Evolutionary conservation across 352 stramenopile species (phyloP).

Genomic region (Thraustochytrium striatum): DNA sequence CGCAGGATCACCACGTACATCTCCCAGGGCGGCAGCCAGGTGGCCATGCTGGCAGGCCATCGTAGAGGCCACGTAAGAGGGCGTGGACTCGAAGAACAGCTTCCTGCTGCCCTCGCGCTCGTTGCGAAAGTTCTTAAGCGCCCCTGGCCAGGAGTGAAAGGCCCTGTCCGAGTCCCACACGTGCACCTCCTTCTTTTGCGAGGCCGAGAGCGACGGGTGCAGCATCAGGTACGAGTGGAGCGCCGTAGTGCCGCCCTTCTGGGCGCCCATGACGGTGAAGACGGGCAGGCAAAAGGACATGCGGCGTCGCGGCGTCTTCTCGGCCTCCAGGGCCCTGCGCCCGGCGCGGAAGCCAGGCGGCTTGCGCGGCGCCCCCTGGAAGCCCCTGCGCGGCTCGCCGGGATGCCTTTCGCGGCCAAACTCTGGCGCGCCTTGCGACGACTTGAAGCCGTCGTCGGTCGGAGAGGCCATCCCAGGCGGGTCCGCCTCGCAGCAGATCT

Average conservation of each 20-base stretch:
- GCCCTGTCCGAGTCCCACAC: conserved; percentile 29
- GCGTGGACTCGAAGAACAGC: conserved; percentile 25
- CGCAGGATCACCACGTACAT: conserved; percentile 41
- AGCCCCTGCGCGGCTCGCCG: too few species aligned
- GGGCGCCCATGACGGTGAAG: conserved; percentile 37
- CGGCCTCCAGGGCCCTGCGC: too few species aligned
- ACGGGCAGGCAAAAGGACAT: conserved; percentile 21
- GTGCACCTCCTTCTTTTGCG: conserved; percentile 46
- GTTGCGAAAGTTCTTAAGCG: background rate
- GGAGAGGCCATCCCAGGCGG: too few species aligned
- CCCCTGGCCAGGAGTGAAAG: background rate
- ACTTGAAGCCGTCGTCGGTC: too few species aligned
- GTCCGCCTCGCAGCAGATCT: too few species aligned
- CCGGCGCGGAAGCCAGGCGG: too few species aligned
- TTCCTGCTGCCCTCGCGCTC: background rate
- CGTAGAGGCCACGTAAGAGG: conserved; percentile 37
- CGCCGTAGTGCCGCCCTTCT: conserved; percentile 47
- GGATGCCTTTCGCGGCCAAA: too few species aligned
- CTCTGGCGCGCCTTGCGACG: too few species aligned
- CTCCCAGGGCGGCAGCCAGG: conserved; percentile 23
- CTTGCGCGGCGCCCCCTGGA: too few species aligned
- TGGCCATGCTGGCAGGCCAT: conserved; percentile 38
- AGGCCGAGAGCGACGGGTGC: conserved; percentile 14
- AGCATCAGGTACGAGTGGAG: conserved; percentile 49
- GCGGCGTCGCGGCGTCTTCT: too few species aligned